These are phyloP conservation scores for Alternaria metachromatica DNA, from an alignment of 2,329 filamentous ascomycete genomes.

Conservation along the genomic window DNA sequence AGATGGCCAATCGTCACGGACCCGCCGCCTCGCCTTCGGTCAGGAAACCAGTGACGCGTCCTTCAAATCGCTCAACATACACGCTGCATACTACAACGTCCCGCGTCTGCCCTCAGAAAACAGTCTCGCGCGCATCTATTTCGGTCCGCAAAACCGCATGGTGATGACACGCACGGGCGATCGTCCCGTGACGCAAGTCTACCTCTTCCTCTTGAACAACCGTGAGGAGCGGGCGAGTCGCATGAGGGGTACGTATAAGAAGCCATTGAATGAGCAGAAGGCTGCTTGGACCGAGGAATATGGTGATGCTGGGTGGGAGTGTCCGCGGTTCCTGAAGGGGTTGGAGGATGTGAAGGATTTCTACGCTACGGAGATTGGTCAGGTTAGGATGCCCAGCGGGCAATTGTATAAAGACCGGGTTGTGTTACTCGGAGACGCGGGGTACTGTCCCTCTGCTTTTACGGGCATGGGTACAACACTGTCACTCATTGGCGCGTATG, in stretches of 20 bases:
- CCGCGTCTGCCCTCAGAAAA: constrained; percentile 24
- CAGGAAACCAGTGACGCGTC: constrained; percentile 16
- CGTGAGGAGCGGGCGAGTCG: not conserved
- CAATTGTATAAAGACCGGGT: constrained; percentile 54
- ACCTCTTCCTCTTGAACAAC: constrained; percentile 27
- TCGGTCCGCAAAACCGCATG: constrained; percentile 16
- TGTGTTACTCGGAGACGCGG: constrained; percentile 62
- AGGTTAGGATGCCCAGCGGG: constrained; percentile 53
- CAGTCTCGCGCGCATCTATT: constrained; percentile 16
- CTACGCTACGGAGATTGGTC: constrained; percentile 54
- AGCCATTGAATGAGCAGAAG: constrained; percentile 51
- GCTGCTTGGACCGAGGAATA: constrained; percentile 40
- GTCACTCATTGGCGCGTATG: constrained; percentile 48
- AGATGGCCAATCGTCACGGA: constrained; percentile 33
- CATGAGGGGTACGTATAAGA: constrained; percentile 25
- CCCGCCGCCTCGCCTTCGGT: constrained; percentile 30
- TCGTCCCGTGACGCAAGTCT: constrained; percentile 26
- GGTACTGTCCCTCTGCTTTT: constrained; percentile 34
- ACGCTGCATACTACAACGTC: constrained; percentile 36
- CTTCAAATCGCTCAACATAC: constrained; percentile 22
- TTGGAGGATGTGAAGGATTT: constrained; percentile 54
- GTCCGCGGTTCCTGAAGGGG: constrained; percentile 50
- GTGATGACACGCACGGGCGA: constrained; percentile 29
- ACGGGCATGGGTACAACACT: constrained; percentile 37
- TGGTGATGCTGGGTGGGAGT: constrained; percentile 54